Evolutionary conservation across 2,329 filamentous ascomycete species (phyloP), one percentile per base, ranked within the genome.

Genomic region (Trematosphaeria pertusa): DNA sequence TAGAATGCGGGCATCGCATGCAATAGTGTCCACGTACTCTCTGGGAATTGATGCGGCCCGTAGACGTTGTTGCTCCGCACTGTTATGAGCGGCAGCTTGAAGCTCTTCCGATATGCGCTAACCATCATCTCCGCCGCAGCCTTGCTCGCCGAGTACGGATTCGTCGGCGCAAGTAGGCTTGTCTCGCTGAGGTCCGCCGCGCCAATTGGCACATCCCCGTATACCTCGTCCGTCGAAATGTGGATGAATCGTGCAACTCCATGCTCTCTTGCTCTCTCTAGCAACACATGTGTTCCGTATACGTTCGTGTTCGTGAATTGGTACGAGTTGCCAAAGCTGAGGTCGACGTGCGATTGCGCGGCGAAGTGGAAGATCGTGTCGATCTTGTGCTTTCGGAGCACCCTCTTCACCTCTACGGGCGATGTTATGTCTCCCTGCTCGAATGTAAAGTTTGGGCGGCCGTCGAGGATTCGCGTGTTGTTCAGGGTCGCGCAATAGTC

Each of bases 21-120:
- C 3, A 73, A 11, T 5, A 2, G 4, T 7, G 11, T 11, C 2
- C 3, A 73, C 87, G 72, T 74, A 91, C 88, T 91, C 74, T 92
- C 88, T 0, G 88, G 88, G 67, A 87, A 91, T 67, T 93, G 89
- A 65, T 92, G 88, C 17, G 89, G 89, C 0, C 89, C 89, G 62
- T 92, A 94, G 21, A 93, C 88, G 62, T 94, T 93, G 75, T 93
- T 93, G 67, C 87, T 87, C 38, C 89, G 81, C 20, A 92, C 87
- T 59, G 92, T 89, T 54, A 93, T 89, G 40, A 85, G 83, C 1
- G 89, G 89, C 10, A 94, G 78, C 69, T 88, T 87, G 78, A 91
- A 92, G 71, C 86, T 89, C 75, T 89, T 91, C 66, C 87, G 82
- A 69, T 92, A 94, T n/a, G 88, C 89, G 69, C 88, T 86, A n/a